Percentiles rank a stretch among this genome's conserved stretches.
These are phyloP conservation scores for Solanum sejunctum DNA, from an alignment of 257 asterid genomes.

Conservation along the genomic window DNA sequence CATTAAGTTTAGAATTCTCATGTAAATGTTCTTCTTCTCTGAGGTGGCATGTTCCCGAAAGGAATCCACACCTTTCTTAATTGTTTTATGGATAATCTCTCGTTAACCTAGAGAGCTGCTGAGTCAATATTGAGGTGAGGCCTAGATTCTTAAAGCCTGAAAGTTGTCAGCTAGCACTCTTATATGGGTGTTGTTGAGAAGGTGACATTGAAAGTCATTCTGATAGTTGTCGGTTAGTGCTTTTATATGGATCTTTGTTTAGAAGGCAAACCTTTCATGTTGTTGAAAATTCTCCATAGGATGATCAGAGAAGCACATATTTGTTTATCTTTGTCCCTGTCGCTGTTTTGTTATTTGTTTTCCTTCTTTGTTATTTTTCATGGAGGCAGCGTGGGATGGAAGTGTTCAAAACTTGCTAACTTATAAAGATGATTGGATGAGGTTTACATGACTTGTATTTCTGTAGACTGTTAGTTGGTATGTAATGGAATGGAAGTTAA, in stretches of 20 bases:
- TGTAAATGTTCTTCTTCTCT: neutral
- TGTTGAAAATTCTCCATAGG: neutral
- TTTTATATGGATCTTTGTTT: neutral
- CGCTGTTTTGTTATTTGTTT: neutral
- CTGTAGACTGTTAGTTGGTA: neutral
- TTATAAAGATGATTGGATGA: neutral
- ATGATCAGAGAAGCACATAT: neutral
- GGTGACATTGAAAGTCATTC: neutral
- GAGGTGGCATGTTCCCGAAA: neutral
- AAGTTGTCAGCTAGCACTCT: neutral
- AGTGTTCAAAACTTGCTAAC: neutral
- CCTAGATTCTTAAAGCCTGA: neutral
- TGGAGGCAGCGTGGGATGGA: neutral
- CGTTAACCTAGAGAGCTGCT: neutral
- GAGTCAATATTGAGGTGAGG: neutral
- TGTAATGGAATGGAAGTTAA: neutral
- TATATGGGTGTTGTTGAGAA: neutral
- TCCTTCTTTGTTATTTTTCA: neutral
- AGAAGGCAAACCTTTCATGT: neutral
- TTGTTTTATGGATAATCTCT: neutral
- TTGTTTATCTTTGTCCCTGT: neutral
- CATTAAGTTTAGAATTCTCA: neutral
- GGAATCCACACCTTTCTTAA: neutral
- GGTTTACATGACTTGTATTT: neutral
- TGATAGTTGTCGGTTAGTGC: neutral